Percentiles rank a stretch among this genome's conserved stretches.
Conservation (phyloP, 768 basidiomycete species). For the Agaricus sinodeliciosus region DNA sequence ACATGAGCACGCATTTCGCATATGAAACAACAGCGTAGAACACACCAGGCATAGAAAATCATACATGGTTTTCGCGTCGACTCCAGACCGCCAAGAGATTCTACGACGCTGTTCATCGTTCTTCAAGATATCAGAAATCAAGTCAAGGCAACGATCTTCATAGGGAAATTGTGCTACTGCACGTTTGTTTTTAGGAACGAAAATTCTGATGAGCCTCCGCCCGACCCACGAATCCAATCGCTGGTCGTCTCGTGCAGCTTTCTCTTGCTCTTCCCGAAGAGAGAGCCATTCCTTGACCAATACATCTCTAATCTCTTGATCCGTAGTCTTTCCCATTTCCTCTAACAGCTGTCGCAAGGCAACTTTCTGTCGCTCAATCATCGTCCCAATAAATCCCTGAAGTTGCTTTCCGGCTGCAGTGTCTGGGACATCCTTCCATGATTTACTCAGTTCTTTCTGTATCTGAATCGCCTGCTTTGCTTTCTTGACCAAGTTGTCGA, state of each 20-base stretch:
- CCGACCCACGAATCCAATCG: not conserved
- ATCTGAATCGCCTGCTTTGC: conserved; percentile 37
- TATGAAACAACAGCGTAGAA: not conserved
- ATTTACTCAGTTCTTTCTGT: conserved; percentile 42
- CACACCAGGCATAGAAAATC: not conserved
- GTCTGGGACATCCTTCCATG: conserved; percentile 40
- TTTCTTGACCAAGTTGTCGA: not conserved
- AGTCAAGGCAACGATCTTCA: not conserved
- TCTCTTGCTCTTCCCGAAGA: conserved; percentile 1
- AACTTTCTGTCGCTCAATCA: conserved; percentile 2
- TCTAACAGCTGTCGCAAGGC: not conserved
- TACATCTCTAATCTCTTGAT: not conserved
- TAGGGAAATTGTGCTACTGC: not conserved
- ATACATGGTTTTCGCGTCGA: not conserved
- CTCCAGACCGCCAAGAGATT: not conserved
- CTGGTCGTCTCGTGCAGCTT: not conserved
- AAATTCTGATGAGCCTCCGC: not conserved
- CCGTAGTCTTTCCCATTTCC: not conserved
- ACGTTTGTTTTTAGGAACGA: not conserved
- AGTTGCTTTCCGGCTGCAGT: conserved; percentile 51
- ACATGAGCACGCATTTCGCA: not conserved
- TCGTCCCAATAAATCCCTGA: not conserved
- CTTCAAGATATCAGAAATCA: not conserved
- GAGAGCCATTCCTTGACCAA: not conserved
- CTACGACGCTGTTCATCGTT: not conserved